Evolutionary conservation across 495 filamentous ascomycete genomes (phyloP), one percentile per base, ranked within the genome.

Genomic region (Penicillium silybi): DNA sequence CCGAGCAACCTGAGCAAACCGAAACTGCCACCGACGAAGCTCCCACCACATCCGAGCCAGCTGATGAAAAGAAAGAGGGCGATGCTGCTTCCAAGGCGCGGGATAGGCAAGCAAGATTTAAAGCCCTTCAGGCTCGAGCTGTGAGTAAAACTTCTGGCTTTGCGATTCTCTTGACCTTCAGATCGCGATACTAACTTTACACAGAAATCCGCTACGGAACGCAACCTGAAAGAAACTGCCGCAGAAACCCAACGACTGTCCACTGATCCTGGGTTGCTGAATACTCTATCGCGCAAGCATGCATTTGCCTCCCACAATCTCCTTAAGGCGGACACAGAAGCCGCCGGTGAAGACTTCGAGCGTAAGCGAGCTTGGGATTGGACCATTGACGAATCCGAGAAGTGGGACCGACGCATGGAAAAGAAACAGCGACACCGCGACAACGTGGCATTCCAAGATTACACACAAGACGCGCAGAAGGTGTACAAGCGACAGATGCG

Each of bases 361-460:
- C 87, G 93, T 50, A 97, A 97, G 73, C 85, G 95, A 25, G 92
- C 92, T 1, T 97, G 93, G 93, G 95, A 97, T 69, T 97, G 92
- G 91, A 97, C 93, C 0, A 73, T 91, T 15, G 93, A 97, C 22
- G 93, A 98, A 70, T 84, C 82, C 41, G 93, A 96, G 72, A 83
- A 84, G 48, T 98, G 93, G 93, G 93, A 98, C 64, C 85, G 83
- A 68, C 83, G 90, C 18, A 76, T 91, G 73, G 86, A 82, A 52
- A 95, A 95, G 80, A 95, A 91, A 73, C 84, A 83, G 54, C 78
- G 81, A 22, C 88, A 89, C 65, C 81, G 88, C 45, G 88, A 95
- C 56, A 82, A 91, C 63, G 87, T 89, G 35, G 88, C 90, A 4
- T 98, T 97, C 72, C 82, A 88, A 65, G 92, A 97, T 67, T 97